Evolutionary conservation across 1,284 basidiomycete genomes (phyloP).

Genomic region (Anthracocystis panici-leucophaei): DNA sequence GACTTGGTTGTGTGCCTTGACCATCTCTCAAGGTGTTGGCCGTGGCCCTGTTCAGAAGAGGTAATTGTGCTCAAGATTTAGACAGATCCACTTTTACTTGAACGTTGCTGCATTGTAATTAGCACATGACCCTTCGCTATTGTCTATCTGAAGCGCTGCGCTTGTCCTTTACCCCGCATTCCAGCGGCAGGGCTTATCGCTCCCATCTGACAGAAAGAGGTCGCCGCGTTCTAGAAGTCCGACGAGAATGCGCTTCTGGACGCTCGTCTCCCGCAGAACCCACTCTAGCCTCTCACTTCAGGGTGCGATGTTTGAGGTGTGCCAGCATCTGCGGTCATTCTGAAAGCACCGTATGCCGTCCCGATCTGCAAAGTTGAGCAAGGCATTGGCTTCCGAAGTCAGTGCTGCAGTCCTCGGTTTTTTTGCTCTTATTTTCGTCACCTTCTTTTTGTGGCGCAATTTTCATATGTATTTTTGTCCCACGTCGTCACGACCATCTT

Average conservation of each 20-base stretch:
- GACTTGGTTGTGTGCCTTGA: neutral
- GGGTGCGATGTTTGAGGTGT: too few relatives aligned
- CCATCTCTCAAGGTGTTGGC: neutral
- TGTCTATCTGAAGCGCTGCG: neutral
- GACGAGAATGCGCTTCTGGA: too few relatives aligned
- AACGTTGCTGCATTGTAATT: too few relatives aligned
- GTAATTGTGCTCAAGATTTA: neutral
- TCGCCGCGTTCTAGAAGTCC: neutral
- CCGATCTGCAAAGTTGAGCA: constrained; percentile 83
- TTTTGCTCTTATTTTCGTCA: neutral
- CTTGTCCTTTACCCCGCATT: constrained; percentile 3
- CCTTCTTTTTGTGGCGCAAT: constrained; percentile 1
- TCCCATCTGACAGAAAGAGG: neutral
- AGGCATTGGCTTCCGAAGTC: constrained; percentile 78
- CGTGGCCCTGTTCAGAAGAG: neutral
- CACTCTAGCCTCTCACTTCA: too few relatives aligned
- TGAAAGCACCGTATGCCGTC: constrained; percentile 84
- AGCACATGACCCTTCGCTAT: constrained; percentile 5
- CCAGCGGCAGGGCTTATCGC: neutral
- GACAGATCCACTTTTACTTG: neutral
- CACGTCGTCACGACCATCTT: neutral
- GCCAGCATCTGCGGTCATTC: constrained; percentile 77
- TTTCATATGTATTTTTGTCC: neutral
- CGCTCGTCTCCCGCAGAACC: too few relatives aligned
- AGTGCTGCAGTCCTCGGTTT: constrained; percentile 74